Evolutionary conservation across 1,139 yeast species (phyloP).

Genomic region (Ashbya aceris): DNA sequence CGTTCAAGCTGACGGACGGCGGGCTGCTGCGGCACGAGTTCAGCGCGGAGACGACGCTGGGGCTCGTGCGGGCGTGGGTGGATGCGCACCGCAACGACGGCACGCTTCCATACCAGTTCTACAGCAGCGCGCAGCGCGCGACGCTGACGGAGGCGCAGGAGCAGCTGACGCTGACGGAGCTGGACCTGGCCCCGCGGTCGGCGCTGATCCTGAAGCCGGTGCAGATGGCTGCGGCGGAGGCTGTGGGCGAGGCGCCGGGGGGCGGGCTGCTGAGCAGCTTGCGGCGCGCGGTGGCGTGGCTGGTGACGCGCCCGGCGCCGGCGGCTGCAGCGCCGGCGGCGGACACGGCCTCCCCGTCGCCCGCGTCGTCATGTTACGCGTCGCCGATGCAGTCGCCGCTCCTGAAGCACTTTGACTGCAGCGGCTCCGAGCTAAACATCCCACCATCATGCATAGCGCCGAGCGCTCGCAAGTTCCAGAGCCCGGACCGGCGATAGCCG

Average conservation of each 20-base stretch:
- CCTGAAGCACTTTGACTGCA: conserved; percentile 12
- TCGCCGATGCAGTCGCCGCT: conserved; percentile 23
- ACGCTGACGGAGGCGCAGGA: conserved; percentile 47
- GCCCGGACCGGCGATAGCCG: conserved; percentile 1
- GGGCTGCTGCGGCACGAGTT: conserved; percentile 22
- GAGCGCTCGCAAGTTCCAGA: conserved; percentile 21
- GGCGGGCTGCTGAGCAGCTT: conserved; percentile 28
- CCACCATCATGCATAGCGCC: conserved; percentile 26
- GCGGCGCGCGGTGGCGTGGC: conserved; percentile 28
- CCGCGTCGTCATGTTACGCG: conserved; percentile 21
- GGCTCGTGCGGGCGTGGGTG: conserved; percentile 43
- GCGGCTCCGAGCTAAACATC: conserved; percentile 20
- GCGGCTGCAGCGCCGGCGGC: neutral
- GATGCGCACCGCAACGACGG: conserved; percentile 44
- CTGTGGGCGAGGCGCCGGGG: conserved; percentile 18
- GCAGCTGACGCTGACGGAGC: conserved; percentile 35
- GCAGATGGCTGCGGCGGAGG: conserved; percentile 10
- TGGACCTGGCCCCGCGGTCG: conserved; percentile 56
- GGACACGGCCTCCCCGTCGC: conserved; percentile 11
- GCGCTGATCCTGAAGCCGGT: conserved; percentile 54
- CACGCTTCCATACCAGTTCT: conserved; percentile 39
- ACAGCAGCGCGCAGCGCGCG: conserved; percentile 37
- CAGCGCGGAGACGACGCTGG: conserved; percentile 17
- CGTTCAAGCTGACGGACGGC: conserved; percentile 25
- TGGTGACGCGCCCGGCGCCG: neutral